Evolutionary conservation across 176 grass and related monocot genomes (phyloP), one percentile per base, ranked within the genome.

Genomic region (Pontederia crassipes): DNA sequence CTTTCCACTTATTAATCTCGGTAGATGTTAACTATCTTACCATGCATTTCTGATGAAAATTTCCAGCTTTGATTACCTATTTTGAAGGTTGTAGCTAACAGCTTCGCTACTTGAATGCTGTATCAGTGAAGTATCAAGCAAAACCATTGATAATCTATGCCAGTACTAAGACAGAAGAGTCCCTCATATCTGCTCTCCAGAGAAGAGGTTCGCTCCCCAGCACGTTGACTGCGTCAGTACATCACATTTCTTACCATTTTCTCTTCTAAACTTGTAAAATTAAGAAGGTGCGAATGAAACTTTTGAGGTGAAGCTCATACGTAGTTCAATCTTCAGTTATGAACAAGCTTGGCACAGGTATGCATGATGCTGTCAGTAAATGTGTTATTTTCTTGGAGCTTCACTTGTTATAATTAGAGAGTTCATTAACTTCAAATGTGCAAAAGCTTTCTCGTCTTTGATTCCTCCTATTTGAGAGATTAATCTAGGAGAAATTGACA

Each of bases 321-420:
- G 82, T 74, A 96, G 91, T 80, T 96, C 91, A 71, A 83, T 68
- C 70, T 96, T 96, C 81, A 87, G 81, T 52, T 90, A 96, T 70
- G 91, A 96, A 72, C 91, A 96, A 84, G 86, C 91, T 53, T 96
- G 86, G 91, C 86, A 96, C 75, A 96, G 86, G 91, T 90, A 71
- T 65, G 68, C 45, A 69, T 48, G 11, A 48, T 49, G 59, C 53
- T 69, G 14, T 45, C 12, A 46, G 10, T 11, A 20, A 10, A 8
- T 50, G 16, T 65, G n/a, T 20, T 65, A 0, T 50, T 49, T 50
- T 46, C 49, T 28, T 10, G 62, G 8, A n/a, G n/a, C n/a, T n/a
- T 35, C 59, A 35, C 29, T 60, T 48, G 20, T 2, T 59, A 59
- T 50, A 48, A 28, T 32, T 46, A 35, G 29, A 35, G 46, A 50